Base-by-base conservation (phyloP, 768 basidiomycete genomes). In the Dendrothele bispora region DNA sequence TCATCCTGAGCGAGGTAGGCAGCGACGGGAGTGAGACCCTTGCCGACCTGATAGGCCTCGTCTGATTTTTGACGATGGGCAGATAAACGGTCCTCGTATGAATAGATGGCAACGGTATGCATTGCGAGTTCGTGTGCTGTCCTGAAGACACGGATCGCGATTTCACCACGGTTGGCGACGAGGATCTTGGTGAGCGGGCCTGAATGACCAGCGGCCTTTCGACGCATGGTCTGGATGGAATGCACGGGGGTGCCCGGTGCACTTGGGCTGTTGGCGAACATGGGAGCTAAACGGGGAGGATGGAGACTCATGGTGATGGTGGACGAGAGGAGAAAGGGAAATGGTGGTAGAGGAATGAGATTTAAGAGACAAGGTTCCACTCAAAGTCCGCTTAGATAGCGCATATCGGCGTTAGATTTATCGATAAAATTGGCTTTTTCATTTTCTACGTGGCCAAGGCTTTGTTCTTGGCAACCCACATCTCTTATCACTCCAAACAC, bases 51-150 rank as follows among this genome's bases (percentile, higher is more conserved):
- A 69, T 99, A 99, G 1, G 95, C 94, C 70, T 99, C 97, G 68
- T 99, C 97, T 53, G 94, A 91, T 93, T 99, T 99, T 67, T 98
- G 95, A 58, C 97, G 84, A 76, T 99, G 97, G 30, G 97, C 95
- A 30, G 87, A 90, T 72, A 98, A 80, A 51, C 97, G 82, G 74
- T 99, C 97, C 72, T 99, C 97, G 62, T 77, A 90, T 8, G 95
- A 98, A 73, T 91, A 98, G 73, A 99, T 98, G 29, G 97, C 97
- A 47, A 98, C 97, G 39, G 95, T 97, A 67, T 95, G 92, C 95
- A 98, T 97, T 8, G 95, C 97, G 51, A 99, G 79, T 64, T 99
- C 97, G 73, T 99, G 97, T 41, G 97, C 91, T 1, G 95, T 98
- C 61, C 95, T 79, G 79, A 99, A 98, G 34, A 99, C 94, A 62